Conservation (phyloP, 495 filamentous ascomycete genomes). For the Penicillium steckii region DNA sequence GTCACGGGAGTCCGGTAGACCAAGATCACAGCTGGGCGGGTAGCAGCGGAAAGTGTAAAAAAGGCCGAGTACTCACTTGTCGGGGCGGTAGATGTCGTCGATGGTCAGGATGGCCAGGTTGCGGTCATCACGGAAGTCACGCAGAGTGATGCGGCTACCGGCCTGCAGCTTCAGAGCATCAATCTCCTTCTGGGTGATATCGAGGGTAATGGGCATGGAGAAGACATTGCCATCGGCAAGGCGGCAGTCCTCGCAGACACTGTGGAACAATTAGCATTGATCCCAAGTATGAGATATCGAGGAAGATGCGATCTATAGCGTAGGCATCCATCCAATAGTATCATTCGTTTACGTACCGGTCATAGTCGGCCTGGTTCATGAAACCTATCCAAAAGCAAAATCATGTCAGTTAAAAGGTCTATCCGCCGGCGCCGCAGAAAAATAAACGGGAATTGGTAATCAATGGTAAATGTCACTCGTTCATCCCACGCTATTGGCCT, state of each 20-base stretch:
- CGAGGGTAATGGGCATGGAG: constrained; percentile 94
- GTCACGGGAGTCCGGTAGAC: constrained; percentile 2
- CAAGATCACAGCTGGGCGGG: background rate
- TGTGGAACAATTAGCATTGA: constrained; percentile 32
- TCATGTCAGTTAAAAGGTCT: too few species aligned
- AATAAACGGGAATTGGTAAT: too few species aligned
- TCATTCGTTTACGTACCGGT: constrained; percentile 59
- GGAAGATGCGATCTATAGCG: constrained; percentile 2
- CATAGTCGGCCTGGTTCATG: constrained; percentile 95
- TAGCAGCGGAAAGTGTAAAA: background rate
- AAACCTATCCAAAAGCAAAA: constrained; percentile 62
- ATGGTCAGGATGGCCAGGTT: constrained; percentile 95
- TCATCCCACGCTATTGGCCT: too few species aligned
- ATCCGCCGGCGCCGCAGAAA: constrained; percentile 7
- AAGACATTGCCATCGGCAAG: constrained; percentile 90
- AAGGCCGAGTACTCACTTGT: constrained; percentile 97
- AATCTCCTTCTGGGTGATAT: constrained; percentile 72
- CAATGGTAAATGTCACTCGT: background rate
- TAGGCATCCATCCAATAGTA: constrained; percentile 3
- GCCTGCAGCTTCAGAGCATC: constrained; percentile 69
- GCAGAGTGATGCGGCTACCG: constrained; percentile 78
- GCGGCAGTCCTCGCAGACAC: constrained; percentile 83
- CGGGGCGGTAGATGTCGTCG: constrained; percentile 92
- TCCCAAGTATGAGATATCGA: background rate
- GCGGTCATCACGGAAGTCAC: constrained; percentile 94